Conservation (phyloP, 1,139 yeast species). For the Debaryomyces subglobosus region DNA sequence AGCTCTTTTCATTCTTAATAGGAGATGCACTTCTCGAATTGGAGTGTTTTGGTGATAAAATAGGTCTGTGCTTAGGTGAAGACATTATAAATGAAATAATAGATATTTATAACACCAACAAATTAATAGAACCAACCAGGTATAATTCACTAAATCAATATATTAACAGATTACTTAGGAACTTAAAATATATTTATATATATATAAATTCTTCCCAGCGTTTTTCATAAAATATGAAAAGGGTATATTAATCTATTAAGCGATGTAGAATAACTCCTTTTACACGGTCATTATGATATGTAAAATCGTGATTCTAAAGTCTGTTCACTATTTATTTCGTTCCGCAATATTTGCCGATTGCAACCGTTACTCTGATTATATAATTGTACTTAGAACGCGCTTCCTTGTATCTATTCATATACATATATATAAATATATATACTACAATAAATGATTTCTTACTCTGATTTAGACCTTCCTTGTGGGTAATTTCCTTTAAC, state of each 20-base stretch:
- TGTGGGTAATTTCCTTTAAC: background rate
- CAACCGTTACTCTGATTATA: slow-evolving; percentile 5
- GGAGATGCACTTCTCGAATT: slow-evolving; percentile 20
- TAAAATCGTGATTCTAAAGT: slow-evolving; percentile 5
- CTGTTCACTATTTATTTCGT: background rate
- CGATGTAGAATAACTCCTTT: slow-evolving; percentile 6
- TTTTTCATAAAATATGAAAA: background rate
- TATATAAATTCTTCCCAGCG: background rate
- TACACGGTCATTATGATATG: slow-evolving; percentile 8
- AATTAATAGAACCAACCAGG: background rate
- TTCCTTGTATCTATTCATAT: background rate
- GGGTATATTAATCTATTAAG: slow-evolving; percentile 1
- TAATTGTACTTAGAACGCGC: slow-evolving; percentile 5
- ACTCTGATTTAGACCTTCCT: background rate
- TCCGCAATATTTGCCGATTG: background rate
- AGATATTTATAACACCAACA: background rate
- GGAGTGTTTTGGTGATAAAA: slow-evolving; percentile 36
- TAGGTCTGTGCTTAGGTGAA: slow-evolving; percentile 32
- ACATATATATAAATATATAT: too few relatives aligned
- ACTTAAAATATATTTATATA: background rate
- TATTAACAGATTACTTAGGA: background rate
- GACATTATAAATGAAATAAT: slow-evolving; percentile 17
- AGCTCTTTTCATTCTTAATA: slow-evolving; percentile 12
- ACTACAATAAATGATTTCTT: background rate
- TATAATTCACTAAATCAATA: background rate